A percentile compares a stretch with the other conserved stretches of the same genome.
Conservation (phyloP, 1,284 basidiomycete species). For the Agroathelia rolfsii region DNA sequence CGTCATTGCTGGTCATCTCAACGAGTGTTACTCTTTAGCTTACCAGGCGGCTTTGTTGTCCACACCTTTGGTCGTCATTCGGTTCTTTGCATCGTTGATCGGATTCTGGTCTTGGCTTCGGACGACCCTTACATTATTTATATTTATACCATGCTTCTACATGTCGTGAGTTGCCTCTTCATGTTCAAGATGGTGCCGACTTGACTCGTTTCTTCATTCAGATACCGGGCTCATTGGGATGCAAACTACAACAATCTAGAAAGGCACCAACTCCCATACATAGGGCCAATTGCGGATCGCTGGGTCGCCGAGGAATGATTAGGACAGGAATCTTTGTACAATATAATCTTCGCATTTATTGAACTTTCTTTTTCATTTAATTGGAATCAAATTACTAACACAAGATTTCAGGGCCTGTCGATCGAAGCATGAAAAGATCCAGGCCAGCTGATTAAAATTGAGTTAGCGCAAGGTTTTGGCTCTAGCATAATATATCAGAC, state of each 20-base stretch:
- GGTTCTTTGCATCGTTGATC: constrained; percentile 47
- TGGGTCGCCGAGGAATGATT: constrained; percentile 67
- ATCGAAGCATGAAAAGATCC: too few relatives aligned
- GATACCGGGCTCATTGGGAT: constrained; percentile 57
- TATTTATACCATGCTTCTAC: constrained; percentile 32
- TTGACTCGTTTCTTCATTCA: constrained; percentile 20
- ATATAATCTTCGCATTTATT: too few relatives aligned
- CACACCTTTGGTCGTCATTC: constrained; percentile 51
- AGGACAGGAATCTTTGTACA: too few relatives aligned
- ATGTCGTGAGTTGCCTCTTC: constrained; percentile 43
- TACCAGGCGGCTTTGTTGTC: constrained; percentile 74
- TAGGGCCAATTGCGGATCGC: constrained; percentile 62
- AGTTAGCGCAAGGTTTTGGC: too few relatives aligned
- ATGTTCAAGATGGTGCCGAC: constrained; percentile 6
- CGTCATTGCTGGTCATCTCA: constrained; percentile 2
- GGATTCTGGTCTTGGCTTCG: constrained; percentile 39
- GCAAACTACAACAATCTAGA: constrained; percentile 45
- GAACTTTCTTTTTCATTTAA: too few relatives aligned
- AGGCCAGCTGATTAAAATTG: too few relatives aligned
- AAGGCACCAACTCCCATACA: constrained; percentile 54
- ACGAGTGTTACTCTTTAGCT: constrained; percentile 31
- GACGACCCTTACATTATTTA: constrained; percentile 34
- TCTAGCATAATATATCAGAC: too few relatives aligned
- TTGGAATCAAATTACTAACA: too few relatives aligned
- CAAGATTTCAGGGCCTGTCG: too few relatives aligned